Evolutionary conservation across 2,329 filamentous ascomycete genomes (phyloP), one percentile per base, ranked within the genome.

Genomic region (Westerdykella ornata): DNA sequence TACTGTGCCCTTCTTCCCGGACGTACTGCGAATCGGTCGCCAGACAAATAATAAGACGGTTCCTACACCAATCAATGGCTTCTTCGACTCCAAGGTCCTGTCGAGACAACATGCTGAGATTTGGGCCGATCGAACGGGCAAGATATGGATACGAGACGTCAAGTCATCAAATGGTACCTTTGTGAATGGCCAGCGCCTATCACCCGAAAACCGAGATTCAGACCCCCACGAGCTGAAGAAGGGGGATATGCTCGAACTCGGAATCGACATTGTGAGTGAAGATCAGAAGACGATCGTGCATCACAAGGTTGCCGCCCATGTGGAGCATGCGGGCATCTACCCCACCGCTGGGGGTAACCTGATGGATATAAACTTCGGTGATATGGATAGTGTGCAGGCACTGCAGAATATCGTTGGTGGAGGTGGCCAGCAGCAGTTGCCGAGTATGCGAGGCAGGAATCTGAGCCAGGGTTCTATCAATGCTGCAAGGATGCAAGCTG

Each of bases 131-230:
- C 82, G 85, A 48, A 74, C 70, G 47, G 89, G 89, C 39, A 94
- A 95, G 63, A 84, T 98, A 33, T 97, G 83, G 78, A 97, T 98
- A 53, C 81, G 89, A 43, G 92, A 98, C 68, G 85, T 98, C 55
- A 98, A 97, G 68, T 97, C 92, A 0, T 98, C 92, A 31, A 98
- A 98, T 62, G 92, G 92, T 44, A 98, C 92, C 1, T 98, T 98
- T 66, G 90, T 98, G 53, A 98, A 98, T 58, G 88, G 88, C 15
- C 80, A 84, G 41, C 82, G 92, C 20, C 68, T 98, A 45, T 97
- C 92, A 2, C 86, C 82, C 40, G 92, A 98, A 65, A 98, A 96
- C 58, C 81, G 89, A 54, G 92, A 98, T 67, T 97, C 90, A 0
- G 92, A 97, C 47, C 89, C 92, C 0, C 88, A 96, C 62, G 90